These are phyloP conservation scores for Penicillium roqueforti DNA, from an alignment of 495 filamentous ascomycete species.

Conservation along the genomic window DNA sequence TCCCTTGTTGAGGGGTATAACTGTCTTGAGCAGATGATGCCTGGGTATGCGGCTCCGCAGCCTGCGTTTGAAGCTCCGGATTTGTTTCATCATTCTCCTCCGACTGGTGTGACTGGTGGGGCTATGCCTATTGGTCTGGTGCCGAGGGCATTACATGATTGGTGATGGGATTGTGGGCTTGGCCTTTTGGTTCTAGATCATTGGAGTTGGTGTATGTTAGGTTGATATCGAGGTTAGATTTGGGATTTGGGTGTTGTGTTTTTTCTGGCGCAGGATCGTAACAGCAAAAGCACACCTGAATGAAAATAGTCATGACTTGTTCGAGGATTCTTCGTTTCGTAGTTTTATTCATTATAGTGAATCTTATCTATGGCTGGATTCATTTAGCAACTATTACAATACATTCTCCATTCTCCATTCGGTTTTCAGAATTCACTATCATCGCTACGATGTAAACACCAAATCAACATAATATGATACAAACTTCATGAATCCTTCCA, in stretches of 20 bases:
- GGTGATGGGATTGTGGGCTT: conserved; percentile 5
- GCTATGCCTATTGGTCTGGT: conserved; percentile 28
- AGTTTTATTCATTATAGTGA: neutral
- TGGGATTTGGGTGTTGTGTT: neutral
- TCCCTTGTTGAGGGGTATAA: conserved; percentile 22
- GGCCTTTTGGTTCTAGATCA: neutral
- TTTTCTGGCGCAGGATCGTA: neutral
- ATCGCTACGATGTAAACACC: no score
- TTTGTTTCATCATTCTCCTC: conserved; percentile 16
- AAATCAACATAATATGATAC: no score
- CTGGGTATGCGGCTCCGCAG: conserved; percentile 16
- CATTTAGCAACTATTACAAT: no score
- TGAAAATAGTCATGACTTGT: neutral
- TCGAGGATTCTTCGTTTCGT: neutral
- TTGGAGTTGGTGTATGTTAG: neutral
- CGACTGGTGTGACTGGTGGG: conserved; percentile 19
- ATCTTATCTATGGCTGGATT: neutral
- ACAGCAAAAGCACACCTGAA: neutral
- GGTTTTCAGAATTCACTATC: no score
- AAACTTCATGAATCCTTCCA: neutral
- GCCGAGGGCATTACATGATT: conserved; percentile 28
- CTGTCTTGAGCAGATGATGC: conserved; percentile 26
- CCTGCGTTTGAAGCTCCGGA: conserved; percentile 11
- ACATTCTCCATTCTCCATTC: no score
- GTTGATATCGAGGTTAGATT: neutral